Conservation (phyloP, 2,329 filamentous ascomycete species). For the Fusarium subtropicale region DNA sequence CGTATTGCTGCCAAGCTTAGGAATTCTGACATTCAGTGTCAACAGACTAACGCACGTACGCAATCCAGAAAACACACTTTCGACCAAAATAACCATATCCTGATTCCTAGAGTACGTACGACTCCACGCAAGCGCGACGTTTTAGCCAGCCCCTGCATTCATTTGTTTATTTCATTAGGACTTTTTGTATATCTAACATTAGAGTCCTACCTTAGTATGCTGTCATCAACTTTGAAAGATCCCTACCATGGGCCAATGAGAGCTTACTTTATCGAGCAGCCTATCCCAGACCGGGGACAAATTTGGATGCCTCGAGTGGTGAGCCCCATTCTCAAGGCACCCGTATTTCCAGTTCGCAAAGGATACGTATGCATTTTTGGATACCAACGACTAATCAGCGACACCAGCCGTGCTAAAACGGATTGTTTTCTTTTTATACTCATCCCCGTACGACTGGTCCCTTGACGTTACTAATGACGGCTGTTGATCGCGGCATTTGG, state of each 20-base stretch:
- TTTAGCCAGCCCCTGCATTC: slow-evolving; percentile 38
- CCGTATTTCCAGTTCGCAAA: slow-evolving; percentile 42
- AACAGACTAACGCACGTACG: slow-evolving; percentile 14
- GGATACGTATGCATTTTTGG: slow-evolving; percentile 42
- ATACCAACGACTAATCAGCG: not conserved
- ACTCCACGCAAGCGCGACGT: slow-evolving; percentile 42
- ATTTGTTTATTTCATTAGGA: slow-evolving; percentile 6
- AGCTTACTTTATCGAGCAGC: slow-evolving; percentile 46
- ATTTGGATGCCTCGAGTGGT: slow-evolving; percentile 34
- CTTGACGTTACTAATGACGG: slow-evolving; percentile 1
- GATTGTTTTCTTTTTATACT: not conserved
- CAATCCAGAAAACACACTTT: slow-evolving; percentile 24
- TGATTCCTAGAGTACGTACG: slow-evolving; percentile 11
- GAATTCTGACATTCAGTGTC: slow-evolving; percentile 6
- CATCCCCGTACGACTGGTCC: not conserved
- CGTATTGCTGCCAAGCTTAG: slow-evolving; percentile 13
- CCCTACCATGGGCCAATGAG: slow-evolving; percentile 41
- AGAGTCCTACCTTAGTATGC: slow-evolving; percentile 7
- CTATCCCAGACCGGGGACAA: slow-evolving; percentile 37
- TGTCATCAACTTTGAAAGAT: slow-evolving; percentile 10
- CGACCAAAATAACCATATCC: slow-evolving; percentile 9
- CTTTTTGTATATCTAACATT: slow-evolving; percentile 12
- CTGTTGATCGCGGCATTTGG: slow-evolving; percentile 8
- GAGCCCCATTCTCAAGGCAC: slow-evolving; percentile 46
- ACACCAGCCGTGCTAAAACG: not conserved